Evolutionary conservation across 2,329 filamentous ascomycete genomes (phyloP), one percentile per base, ranked within the genome.

Genomic region (Beauveria caledonica): DNA sequence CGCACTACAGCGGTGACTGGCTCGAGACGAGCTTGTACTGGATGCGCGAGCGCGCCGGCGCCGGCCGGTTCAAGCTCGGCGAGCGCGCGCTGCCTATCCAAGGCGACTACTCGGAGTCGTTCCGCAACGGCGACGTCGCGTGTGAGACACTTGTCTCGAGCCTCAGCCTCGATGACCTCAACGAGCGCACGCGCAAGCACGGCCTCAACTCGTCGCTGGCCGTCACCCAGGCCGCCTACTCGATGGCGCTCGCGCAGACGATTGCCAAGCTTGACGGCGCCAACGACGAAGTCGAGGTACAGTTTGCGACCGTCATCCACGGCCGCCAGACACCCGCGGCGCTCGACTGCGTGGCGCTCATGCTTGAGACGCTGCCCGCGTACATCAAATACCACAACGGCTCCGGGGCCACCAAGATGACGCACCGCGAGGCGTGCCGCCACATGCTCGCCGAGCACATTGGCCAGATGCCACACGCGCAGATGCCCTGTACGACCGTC

Each of bases 1-100:
- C 40, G 29, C 58, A 60, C 50, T 60, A 60, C 50, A 61, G 57
- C 45, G 48, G 48, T 3, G 61, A 63, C 42, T 64, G 62, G 61
- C 54, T 61, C 11, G 61, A 61, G 44, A 64, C 62, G n/a, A 62
- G 55, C 46, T 11, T 52, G 52, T 58, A 62, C 50, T 63, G 62
- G 62, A 56, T 55, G 60, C 60, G 39, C 36, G 61, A 29, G 48
- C 45, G 51, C 25, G 46, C 55, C 13, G 58, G 54, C 27, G 53
- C 44, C 36, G 59, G 49, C 40, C 39, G 13, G 15, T 53, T 49
- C 51, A 58, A 54, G 56, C 29, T 54, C n/a, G 49, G 50, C 42
- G 36, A 21, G 10, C 48, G 50, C 15, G 13, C 17, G 42, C 39
- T 55, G 40, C 29, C 49, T 15, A 6, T 11, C 6, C 23, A 4